Evolutionary conservation across 306 rosid species (phyloP).

Genomic region (Chamaecrista fasciculata): DNA sequence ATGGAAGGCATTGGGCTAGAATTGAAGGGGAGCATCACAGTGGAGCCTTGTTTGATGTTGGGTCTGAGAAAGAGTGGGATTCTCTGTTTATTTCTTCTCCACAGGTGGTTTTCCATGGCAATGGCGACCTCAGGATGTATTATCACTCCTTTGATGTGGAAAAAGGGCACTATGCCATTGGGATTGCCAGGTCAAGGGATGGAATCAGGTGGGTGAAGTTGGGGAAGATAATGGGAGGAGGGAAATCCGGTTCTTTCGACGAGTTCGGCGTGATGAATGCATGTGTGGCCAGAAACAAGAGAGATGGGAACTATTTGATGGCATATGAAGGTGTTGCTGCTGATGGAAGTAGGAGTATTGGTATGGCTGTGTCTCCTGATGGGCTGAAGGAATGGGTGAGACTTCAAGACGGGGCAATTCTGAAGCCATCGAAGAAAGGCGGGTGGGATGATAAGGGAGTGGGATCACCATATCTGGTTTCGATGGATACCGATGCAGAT

Average conservation of each 20-base stretch:
- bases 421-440: conserved; percentile 39
- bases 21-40: conserved; percentile 85
- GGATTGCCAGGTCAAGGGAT: conserved; percentile 86
- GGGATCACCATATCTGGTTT: conserved; percentile 68
- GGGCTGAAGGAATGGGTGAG: conserved; percentile 70
- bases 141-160: conserved; percentile 69
- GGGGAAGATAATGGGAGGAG: conserved; percentile 69
- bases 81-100: conserved; percentile 61
- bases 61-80: conserved; percentile 66
- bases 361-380: conserved; percentile 63
- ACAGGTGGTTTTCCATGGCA: conserved; percentile 64
- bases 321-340: conserved; percentile 68
- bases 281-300: conserved; percentile 46
- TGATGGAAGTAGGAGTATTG: conserved; percentile 64
- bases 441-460: conserved; percentile 69
- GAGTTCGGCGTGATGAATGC: conserved; percentile 62
- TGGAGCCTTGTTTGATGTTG: conserved; percentile 79
- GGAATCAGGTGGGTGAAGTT: conserved; percentile 75
- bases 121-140: conserved; percentile 75
- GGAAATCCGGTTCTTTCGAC: conserved; percentile 52
- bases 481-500: conserved; percentile 55
- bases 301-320: conserved; percentile 67
- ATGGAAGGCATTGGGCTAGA: conserved; percentile 88
- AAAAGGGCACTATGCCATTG: conserved; percentile 50
- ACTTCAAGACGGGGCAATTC: conserved; percentile 45